A percentile compares a stretch with the other conserved stretches of the same genome.
Evolutionary conservation across 345 rosid genomes (phyloP).

Genomic region (Citrus australasica): DNA sequence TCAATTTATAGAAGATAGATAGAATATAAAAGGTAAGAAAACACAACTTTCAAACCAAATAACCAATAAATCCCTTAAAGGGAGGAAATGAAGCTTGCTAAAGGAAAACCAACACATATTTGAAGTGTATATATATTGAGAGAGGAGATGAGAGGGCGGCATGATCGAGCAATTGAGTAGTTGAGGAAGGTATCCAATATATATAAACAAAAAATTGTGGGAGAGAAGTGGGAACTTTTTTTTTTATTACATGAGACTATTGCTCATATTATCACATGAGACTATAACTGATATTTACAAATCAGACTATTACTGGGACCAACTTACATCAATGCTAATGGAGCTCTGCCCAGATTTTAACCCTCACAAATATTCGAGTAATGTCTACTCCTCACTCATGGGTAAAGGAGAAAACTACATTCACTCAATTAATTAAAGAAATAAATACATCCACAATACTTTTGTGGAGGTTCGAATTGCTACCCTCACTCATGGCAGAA

Average conservation of each 20-base stretch:
- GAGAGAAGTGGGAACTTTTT: neutral
- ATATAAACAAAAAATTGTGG: neutral
- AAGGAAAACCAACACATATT: neutral
- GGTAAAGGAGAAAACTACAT: too few species aligned
- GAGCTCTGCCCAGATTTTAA: too few species aligned
- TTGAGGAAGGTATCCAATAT: neutral
- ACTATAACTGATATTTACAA: too few species aligned
- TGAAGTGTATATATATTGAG: neutral
- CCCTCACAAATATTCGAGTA: too few species aligned
- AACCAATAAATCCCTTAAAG: neutral
- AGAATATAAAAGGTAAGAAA: neutral
- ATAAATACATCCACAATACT: too few species aligned
- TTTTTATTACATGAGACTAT: too few species aligned
- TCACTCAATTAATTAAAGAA: too few species aligned
- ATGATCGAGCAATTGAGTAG: neutral
- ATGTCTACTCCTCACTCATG: too few species aligned
- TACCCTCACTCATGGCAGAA: neutral
- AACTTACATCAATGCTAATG: too few species aligned
- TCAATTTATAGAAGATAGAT: neutral
- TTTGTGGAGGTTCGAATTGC: too few species aligned
- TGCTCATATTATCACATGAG: too few species aligned
- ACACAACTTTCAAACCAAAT: neutral
- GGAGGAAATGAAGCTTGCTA: neutral
- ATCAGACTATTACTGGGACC: too few species aligned
- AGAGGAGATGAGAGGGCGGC: neutral